Evolutionary conservation across 1,139 yeast genomes (phyloP), one percentile per base, ranked within the genome.

Genomic region (Suhomyces chickasaworum): DNA sequence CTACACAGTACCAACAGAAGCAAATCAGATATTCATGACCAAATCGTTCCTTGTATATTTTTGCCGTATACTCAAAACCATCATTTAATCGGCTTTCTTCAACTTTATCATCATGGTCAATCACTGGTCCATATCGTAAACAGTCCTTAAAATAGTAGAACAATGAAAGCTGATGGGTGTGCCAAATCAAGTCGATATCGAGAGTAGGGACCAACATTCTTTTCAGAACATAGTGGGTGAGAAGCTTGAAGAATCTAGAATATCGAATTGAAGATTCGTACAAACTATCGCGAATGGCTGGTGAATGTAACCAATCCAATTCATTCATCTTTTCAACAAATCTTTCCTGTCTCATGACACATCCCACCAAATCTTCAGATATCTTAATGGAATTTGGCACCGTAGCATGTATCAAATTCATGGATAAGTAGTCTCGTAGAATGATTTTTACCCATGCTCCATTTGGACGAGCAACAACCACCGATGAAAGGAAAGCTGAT

Each of bases 111-210:
- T 65, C 66, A 39, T 66, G 70, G 52, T 65, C 66, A 30, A 65
- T 49, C 20, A 64, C 58, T 18, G 37, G 17, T 4, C 38, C 39
- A 12, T 47, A 27, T 12, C 33, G 30, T 12, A 46, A 40, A 39
- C 66, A 63, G 43, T 57, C 61, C 2, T 53, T 41, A 39, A 58
- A 56, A 50, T 71, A 71, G 21, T 52, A 52, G 15, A 37, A 43
- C 36, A 64, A 59, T 4, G 60, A 53, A 25, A 71, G 55, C 47
- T 67, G 73, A 48, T 71, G 75, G 9, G 76, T 70, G 47, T 68
- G 75, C 76, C 77, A 71, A 1, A 66, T 57, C 34, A 72, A 55
- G 47, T 72, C 76, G 29, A 72, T 64, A 45, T 72, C 76, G 44
- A 71, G 55, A 0, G 76, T 68, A 0, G 77, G 76, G 1, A 71